phyloP scores from a whole-genome alignment of 768 basidiomycete species.

The Amanita exitialis region DNA sequence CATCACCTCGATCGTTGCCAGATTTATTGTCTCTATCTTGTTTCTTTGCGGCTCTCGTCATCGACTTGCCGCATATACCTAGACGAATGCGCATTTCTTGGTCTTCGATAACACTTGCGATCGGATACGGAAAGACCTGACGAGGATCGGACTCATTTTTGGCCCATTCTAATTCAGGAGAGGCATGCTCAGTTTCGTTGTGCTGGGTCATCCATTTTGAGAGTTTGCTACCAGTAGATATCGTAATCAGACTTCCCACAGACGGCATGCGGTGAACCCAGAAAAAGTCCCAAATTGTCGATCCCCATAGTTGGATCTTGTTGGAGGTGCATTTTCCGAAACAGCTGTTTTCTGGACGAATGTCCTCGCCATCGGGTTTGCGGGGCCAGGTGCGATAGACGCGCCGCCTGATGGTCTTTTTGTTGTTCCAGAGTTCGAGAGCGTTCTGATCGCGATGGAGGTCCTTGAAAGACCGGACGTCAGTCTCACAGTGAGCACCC shows the following conservation, averaged over 20 bases:
- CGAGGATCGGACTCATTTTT: slow-evolving; percentile 25
- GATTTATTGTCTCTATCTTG: not conserved
- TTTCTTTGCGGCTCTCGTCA: not conserved
- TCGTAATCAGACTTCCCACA: slow-evolving; percentile 8
- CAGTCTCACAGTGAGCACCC: not conserved
- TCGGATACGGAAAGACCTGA: slow-evolving; percentile 19
- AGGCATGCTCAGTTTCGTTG: slow-evolving; percentile 23
- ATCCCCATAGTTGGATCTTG: slow-evolving; percentile 28
- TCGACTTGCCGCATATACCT: not conserved
- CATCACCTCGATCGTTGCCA: not conserved
- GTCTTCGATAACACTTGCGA: slow-evolving; percentile 15
- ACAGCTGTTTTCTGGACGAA: slow-evolving; percentile 5
- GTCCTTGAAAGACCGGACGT: slow-evolving; percentile 11
- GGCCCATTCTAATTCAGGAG: slow-evolving; percentile 22
- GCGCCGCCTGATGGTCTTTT: slow-evolving; percentile 11
- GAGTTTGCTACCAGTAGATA: slow-evolving; percentile 27
- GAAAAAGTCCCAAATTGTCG: slow-evolving; percentile 32
- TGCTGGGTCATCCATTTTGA: slow-evolving; percentile 22
- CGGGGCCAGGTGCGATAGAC: slow-evolving; percentile 23
- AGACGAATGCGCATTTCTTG: slow-evolving; percentile 9
- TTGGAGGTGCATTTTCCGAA: slow-evolving; percentile 15
- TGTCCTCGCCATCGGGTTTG: slow-evolving; percentile 16
- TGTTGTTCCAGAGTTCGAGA: not conserved
- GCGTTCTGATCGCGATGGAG: slow-evolving; percentile 1
- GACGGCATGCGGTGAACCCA: slow-evolving; percentile 15